Evolutionary conservation across 176 grass and related monocot species (phyloP), one percentile per base, ranked within the genome.

Genomic region (Carex myosuroides): DNA sequence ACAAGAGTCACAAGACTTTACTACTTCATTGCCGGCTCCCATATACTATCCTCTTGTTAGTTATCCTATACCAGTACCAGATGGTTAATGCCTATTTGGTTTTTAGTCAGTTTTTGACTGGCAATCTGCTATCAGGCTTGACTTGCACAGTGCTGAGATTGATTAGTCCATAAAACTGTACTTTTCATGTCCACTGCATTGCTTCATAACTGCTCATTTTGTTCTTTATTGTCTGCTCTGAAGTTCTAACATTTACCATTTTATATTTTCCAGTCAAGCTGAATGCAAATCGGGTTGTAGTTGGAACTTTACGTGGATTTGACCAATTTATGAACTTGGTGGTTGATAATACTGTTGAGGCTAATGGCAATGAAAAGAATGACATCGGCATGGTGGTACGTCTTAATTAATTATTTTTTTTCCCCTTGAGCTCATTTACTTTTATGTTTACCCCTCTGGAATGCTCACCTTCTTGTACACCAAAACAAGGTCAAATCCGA

Each of bases 251-350:
- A 46, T 16, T 53, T 76, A 44, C 72, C 9, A 29, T 54, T 75
- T 32, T n/a, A 68, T 52, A 6, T 87, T 87, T 83, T 75, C 60
- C 84, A 94, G 92, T 98, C 83, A 98, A 94, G 76, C 84, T 98
- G 84, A 98, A 98, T 85, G 95, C 89, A 20, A 94, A 94, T 65
- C 83, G 92, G 20, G 86, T 98, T 84, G 89, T 98, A 65, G 84
- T 93, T 90, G 92, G 95, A 76, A 98, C 91, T 0, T 89, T 98
- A 48, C 87, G 89, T 70, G 95, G 95, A 83, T 98, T 94, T 83
- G 95, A 98, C 84, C 92, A 98, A 81, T 98, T 98, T 75, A 94
- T 98, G 95, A 98, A 98, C 80, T 85, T 98, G 86, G 95, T 98
- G 2, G 3, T 94, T 60, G 92, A 98, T 69, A 98, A 94, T 78